Evolutionary conservation across 2,329 filamentous ascomycete genomes (phyloP).

Genomic region (Podosphaera aphanis): DNA sequence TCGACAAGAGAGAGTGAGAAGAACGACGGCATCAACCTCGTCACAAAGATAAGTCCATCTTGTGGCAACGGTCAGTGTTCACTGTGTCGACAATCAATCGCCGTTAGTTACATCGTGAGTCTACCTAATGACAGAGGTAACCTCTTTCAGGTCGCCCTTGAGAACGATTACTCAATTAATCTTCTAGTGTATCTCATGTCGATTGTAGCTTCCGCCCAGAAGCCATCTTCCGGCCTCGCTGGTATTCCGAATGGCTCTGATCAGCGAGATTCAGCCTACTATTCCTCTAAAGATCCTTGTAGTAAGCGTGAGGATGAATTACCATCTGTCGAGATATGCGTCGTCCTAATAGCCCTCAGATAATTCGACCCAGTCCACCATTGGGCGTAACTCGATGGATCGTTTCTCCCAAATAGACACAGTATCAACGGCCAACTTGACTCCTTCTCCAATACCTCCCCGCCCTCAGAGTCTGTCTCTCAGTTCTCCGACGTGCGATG

Average conservation of each 20-base stretch:
- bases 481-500: constrained; percentile 29
- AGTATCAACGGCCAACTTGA: constrained; percentile 30
- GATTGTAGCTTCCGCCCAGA: constrained; percentile 3
- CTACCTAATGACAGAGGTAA: too few species aligned
- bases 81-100: too few species aligned
- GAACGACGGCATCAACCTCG: too few species aligned
- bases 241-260: constrained; percentile 28
- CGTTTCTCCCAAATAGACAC: constrained; percentile 19
- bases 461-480: constrained; percentile 24
- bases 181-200: too few species aligned
- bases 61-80: too few species aligned
- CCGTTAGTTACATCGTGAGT: too few species aligned
- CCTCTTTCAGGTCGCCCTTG: too few species aligned
- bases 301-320: constrained; percentile 25
- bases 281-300: constrained; percentile 20
- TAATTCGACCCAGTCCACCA: constrained; percentile 9
- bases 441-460: constrained; percentile 31
- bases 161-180: too few species aligned
- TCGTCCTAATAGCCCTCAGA: constrained; percentile 7
- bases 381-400: constrained; percentile 5
- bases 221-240: constrained; percentile 22
- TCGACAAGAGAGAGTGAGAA: too few species aligned
- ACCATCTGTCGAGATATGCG: constrained; percentile 1
- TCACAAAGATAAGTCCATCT: too few species aligned
- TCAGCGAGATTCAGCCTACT: constrained; percentile 29